Base-by-base conservation (phyloP, 2,329 filamentous ascomycete species). In the Pyrenochaeta sp. region DNA sequence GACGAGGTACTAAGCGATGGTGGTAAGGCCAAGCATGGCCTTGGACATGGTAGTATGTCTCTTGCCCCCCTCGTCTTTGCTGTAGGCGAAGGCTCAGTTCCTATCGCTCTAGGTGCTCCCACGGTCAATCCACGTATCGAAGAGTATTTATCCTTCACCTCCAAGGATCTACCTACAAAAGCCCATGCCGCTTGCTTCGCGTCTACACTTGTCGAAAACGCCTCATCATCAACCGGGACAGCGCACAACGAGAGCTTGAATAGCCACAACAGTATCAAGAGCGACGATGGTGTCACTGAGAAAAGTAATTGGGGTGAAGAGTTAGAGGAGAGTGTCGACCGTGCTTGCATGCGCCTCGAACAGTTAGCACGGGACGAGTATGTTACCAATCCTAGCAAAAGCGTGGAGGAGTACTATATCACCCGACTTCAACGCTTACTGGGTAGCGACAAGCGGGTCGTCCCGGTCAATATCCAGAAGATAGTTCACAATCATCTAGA, bases 221-320 rank as follows among this genome's bases (percentile, higher is more conserved):
- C 56, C 28, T 52, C 53, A 4, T 48, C 47, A 6, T 56, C 58
- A 6, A 55, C 50, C 42, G 55, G 59, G 32, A 61, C 43, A 36
- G 56, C 47, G 22, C 50, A 40, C 40, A 57, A 46, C 22, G 50
- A 59, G 40, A 57, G 59, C 10, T 28, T 34, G 6, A 56, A 25
- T 27, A 61, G 55, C 42, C 58, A 36, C 22, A 56, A 54, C 39
- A 70, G 59, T 25, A 56, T 64, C 40, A 64, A 62, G 45, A 68
- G 60, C 53, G 62, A 69, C 10, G 56, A 62, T 13, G 72, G 71
- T 7, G 74, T 77, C 40, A 68, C 65, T 1, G 74, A 77, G 60
- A 71, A 71, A 62, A 73, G 61, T 52, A 74, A 71, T 27, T 77
- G 74, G 74, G 69, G 66, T 22, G 72, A 73, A 22, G 72, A 75